These are phyloP conservation scores for Secale cereale DNA, from an alignment of 176 grass and related monocot species.

Conservation along the genomic window DNA sequence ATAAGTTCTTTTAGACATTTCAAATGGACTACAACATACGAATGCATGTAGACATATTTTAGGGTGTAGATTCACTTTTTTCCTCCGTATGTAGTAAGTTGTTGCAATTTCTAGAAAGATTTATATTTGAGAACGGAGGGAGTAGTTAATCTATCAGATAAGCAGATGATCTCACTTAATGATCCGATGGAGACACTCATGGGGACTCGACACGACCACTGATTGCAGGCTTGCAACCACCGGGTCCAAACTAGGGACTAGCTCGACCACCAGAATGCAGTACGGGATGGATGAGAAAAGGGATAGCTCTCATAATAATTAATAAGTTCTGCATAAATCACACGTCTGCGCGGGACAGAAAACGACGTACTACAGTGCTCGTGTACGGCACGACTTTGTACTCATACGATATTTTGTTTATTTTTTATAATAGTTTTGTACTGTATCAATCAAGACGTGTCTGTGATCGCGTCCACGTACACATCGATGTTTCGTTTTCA, in stretches of 20 bases:
- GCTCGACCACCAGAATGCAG: not conserved
- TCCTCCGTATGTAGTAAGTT: too few relatives aligned
- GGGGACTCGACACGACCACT: not conserved
- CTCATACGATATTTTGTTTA: not conserved
- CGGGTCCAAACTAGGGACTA: not conserved
- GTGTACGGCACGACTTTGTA: not conserved
- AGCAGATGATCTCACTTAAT: not conserved
- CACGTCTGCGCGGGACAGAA: not conserved
- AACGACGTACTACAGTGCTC: not conserved
- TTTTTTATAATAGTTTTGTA: too few relatives aligned
- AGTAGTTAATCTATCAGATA: not conserved
- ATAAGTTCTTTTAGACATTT: too few relatives aligned
- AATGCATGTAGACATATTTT: too few relatives aligned
- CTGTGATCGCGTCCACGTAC: not conserved
- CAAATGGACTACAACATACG: too few relatives aligned
- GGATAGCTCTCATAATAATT: not conserved
- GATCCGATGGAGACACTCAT: not conserved
- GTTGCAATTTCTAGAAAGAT: too few relatives aligned
- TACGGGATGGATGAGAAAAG: not conserved
- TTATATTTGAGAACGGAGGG: too few relatives aligned
- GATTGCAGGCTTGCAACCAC: not conserved
- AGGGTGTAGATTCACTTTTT: too few relatives aligned
- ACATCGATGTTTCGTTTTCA: not conserved
- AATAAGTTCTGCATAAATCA: not conserved
- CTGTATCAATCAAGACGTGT: not conserved